Percentiles rank a stretch among this genome's conserved stretches.
Evolutionary conservation across 1,284 basidiomycete genomes (phyloP).

Genomic region (Microbotryum silenes-acaulis): DNA sequence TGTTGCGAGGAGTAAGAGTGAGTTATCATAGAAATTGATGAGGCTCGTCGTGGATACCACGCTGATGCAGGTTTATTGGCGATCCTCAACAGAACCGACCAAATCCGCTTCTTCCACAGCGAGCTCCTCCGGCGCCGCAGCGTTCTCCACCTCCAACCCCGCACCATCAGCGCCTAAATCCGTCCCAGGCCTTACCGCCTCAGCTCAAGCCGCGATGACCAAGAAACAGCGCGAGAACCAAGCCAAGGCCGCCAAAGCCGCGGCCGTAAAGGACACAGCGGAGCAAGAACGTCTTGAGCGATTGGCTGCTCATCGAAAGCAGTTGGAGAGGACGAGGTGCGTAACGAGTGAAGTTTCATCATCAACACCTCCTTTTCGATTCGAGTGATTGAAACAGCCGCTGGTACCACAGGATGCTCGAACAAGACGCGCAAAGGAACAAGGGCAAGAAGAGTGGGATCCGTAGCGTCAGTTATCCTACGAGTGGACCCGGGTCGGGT

Average conservation of each 20-base stretch:
- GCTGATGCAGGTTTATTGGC: neutral
- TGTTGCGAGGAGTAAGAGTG: slow-evolving; percentile 14
- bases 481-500: neutral
- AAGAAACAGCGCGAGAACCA: slow-evolving; percentile 28
- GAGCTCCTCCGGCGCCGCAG: slow-evolving; percentile 3
- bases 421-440: slow-evolving; percentile 5
- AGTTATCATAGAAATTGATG: neutral
- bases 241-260: slow-evolving; percentile 16
- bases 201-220: slow-evolving; percentile 8
- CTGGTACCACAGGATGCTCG: slow-evolving; percentile 1
- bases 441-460: slow-evolving; percentile 1
- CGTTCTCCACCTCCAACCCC: neutral
- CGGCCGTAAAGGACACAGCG: slow-evolving; percentile 8
- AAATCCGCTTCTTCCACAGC: slow-evolving; percentile 2
- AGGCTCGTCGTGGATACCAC: too few relatives aligned
- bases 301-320: slow-evolving; percentile 14
- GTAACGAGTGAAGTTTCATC: neutral
- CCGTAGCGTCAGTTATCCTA: neutral
- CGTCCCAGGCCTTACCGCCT: slow-evolving; percentile 14
- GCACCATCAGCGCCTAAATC: neutral
- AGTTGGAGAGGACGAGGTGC: slow-evolving; percentile 19
- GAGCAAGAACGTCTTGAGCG: slow-evolving; percentile 19
- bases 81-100: slow-evolving; percentile 13
- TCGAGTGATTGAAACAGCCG: too few relatives aligned
- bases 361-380: neutral